Evolutionary conservation across 345 rosid species (phyloP).

Genomic region (Salix purpurea): DNA sequence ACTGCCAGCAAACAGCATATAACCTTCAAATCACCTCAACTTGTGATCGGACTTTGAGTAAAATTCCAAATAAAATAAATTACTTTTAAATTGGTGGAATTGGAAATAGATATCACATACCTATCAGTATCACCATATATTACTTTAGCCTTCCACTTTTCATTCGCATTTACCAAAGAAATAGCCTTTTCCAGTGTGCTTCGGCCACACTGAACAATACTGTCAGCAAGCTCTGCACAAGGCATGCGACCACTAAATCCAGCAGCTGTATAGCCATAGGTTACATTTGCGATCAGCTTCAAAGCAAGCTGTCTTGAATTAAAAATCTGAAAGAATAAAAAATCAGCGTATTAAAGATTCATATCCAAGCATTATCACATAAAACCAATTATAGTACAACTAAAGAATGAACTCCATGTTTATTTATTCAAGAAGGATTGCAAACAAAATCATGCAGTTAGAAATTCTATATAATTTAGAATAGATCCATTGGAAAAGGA

Average conservation of each 20-base stretch:
- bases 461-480: neutral
- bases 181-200: constrained; percentile 89
- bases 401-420: constrained; percentile 1
- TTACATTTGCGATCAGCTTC: constrained; percentile 95
- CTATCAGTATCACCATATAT: constrained; percentile 98
- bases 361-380: neutral
- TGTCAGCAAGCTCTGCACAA: constrained; percentile 98
- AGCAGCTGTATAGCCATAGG: constrained; percentile 97
- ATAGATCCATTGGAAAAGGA: neutral
- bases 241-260: constrained; percentile 99
- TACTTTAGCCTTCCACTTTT: constrained; percentile 78
- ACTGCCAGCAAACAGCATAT: neutral
- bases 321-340: constrained; percentile 64
- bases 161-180: constrained; percentile 63
- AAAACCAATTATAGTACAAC: neutral
- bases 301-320: constrained; percentile 97
- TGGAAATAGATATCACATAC: constrained; percentile 22
- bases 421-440: neutral
- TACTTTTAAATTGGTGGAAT: neutral
- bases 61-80: neutral
- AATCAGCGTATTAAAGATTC: constrained; percentile 6
- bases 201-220: constrained; percentile 98
- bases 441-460: neutral
- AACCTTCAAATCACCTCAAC: neutral
- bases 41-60: neutral